Evolutionary conservation across 768 basidiomycete genomes (phyloP).

Genomic region (Erythrobasidium yunnanense): DNA sequence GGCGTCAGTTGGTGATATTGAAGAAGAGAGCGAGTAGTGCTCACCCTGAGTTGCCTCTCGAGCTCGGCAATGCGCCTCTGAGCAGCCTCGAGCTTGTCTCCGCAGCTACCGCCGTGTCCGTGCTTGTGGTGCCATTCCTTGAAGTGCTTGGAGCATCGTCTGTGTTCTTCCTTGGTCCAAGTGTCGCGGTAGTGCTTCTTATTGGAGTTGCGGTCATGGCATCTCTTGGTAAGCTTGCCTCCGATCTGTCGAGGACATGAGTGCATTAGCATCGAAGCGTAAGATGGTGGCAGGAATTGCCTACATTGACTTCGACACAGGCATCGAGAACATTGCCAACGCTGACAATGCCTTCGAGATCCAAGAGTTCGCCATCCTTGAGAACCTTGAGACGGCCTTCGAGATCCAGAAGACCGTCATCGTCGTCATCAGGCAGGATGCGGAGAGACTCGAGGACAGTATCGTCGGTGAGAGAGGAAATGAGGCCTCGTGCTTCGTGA

Average conservation of each 20-base stretch:
- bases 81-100: constrained; percentile 2
- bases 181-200: not conserved
- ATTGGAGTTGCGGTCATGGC: not conserved
- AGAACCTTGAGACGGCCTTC: constrained; percentile 19
- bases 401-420: constrained; percentile 21
- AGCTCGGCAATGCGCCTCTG: constrained; percentile 2
- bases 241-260: not conserved
- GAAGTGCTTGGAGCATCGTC: constrained; percentile 25
- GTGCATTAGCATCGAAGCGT: not conserved
- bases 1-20: too few species aligned
- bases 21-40: too few species aligned
- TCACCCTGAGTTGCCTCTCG: constrained; percentile 9
- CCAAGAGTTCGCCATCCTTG: not conserved
- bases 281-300: not conserved
- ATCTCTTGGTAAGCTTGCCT: not conserved
- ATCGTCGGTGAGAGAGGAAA: not conserved
- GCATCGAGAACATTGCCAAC: constrained; percentile 8
- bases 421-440: constrained; percentile 22
- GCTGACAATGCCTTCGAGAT: constrained; percentile 11
- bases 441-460: constrained; percentile 9
- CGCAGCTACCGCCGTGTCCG: not conserved
- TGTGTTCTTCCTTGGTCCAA: constrained; percentile 20
- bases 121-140: constrained; percentile 15
- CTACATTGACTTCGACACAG: constrained; percentile 15
- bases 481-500: not conserved